phyloP scores from a whole-genome alignment of 495 filamentous ascomycete genomes.

The Penicillium coffeae region DNA sequence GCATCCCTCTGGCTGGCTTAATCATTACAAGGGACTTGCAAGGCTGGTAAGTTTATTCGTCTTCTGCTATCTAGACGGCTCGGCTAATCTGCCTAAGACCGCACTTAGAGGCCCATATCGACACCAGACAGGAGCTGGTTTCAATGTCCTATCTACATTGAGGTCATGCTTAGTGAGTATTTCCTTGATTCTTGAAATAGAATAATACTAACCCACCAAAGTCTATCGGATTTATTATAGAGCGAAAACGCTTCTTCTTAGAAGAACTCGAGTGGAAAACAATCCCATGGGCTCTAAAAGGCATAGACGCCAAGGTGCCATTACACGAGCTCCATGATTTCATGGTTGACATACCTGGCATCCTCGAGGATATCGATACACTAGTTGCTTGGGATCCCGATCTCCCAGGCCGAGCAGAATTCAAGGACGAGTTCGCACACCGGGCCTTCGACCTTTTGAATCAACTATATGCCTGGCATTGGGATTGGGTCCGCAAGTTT shows the following conservation, averaged over 20 bases:
- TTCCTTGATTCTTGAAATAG: neutral
- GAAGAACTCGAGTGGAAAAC: constrained; percentile 18
- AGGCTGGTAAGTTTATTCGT: constrained; percentile 5
- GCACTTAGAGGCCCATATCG: constrained; percentile 14
- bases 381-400: neutral
- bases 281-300: constrained; percentile 11
- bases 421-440: neutral
- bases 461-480: constrained; percentile 14
- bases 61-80: neutral
- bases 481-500: constrained; percentile 13
- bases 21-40: constrained; percentile 17
- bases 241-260: constrained; percentile 19
- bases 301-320: constrained; percentile 8
- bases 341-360: constrained; percentile 12
- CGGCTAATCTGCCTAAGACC: constrained; percentile 6
- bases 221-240: constrained; percentile 11
- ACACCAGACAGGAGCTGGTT: constrained; percentile 11
- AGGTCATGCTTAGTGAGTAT: constrained; percentile 7
- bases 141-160: constrained; percentile 7
- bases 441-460: constrained; percentile 3
- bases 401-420: neutral
- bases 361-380: constrained; percentile 12
- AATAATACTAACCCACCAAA: no score
- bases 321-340: constrained; percentile 9
- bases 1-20: constrained; percentile 15